phyloP scores from a whole-genome alignment of 2,329 filamentous ascomycete genomes.

The Trichoderma koningiopsis region DNA sequence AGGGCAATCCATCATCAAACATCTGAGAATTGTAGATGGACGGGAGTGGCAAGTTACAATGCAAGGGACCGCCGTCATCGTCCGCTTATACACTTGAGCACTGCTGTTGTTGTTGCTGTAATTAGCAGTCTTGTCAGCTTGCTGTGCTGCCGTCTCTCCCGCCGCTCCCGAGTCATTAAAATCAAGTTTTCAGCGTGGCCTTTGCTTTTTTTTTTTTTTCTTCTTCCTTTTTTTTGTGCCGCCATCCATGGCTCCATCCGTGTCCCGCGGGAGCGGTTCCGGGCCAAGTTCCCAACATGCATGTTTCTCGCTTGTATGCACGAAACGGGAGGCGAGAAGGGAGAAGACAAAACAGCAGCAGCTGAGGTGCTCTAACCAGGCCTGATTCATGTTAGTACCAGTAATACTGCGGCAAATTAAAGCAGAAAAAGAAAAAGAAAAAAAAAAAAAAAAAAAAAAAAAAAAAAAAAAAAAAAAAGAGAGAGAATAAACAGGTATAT shows the following conservation, averaged over 20 bases:
- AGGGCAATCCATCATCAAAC: not conserved
- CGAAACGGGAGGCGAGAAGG: not conserved
- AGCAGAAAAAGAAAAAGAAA: not conserved
- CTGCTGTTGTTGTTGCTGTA: not conserved
- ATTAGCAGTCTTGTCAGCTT: not conserved
- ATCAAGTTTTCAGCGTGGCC: not conserved
- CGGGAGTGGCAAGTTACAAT: conserved; percentile 15
- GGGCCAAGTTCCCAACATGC: not conserved
- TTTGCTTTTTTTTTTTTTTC: not conserved
- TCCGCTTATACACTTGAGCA: not conserved
- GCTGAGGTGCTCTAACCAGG: not conserved
- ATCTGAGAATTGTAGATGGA: not conserved
- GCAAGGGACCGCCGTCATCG: not conserved
- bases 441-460: not conserved
- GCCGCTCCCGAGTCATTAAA: conserved; percentile 21
- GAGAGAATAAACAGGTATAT: not conserved
- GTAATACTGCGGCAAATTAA: not conserved
- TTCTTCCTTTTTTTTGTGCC: not conserved
- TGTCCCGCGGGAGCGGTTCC: conserved; percentile 17
- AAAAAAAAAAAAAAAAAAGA: not conserved
- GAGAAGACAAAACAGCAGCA: not conserved
- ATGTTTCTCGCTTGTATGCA: not conserved
- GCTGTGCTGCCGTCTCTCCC: conserved; percentile 8
- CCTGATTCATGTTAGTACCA: not conserved
- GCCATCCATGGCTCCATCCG: conserved; percentile 11